Evolutionary conservation across 108 stramenopile species (phyloP), one percentile per base, ranked within the genome.

Genomic region (Stephanodiscus triporus): DNA sequence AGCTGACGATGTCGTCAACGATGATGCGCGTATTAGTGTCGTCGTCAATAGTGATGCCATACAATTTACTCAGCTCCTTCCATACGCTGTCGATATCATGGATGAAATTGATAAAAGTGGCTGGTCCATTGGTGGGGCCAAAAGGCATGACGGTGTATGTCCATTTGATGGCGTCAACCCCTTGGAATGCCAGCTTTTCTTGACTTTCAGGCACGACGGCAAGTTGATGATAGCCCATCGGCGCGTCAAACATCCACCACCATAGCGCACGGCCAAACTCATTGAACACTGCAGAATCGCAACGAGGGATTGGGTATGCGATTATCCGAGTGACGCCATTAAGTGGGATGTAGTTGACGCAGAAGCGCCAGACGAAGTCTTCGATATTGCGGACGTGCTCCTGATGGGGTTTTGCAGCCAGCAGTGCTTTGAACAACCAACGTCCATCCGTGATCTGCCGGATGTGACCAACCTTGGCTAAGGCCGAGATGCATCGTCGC

Each of bases 241-340:
- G 57, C 27, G 57, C 57, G 29, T 58, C 57, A 14, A 58, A 58
- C 17, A 58, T 29, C 57, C 57, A 58, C 2, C 26, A 32, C 57
- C 57, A 58, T 0, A 2, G 24, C 0, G 11, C 29, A 0, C 10
- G 17, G 4, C 57, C 57, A 32, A 26, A 58, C 24, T 53, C 24
- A 10, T 22, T 53, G 51, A 53, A 53, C 5, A 53, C 51, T 8
- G 51, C 51, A 1, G 51, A 53, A 53, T 26, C 51, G 8, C 51
- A 53, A 1, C 20, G 51, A 4, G 51, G 20, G 20, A 53, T 53
- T 8, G 51, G 51, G 24, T 26, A 53, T 22, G 23, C 20, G 6
- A 24, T 24, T 1, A 26, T 8, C 1, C 6, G 6, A 20, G 40
- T 42, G 40, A 42, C 24, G 19, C n/a, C 6, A 26, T 53, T 34